Evolutionary conservation across 2,329 filamentous ascomycete genomes (phyloP), one percentile per base, ranked within the genome.

Genomic region (Fusarium lateritium): DNA sequence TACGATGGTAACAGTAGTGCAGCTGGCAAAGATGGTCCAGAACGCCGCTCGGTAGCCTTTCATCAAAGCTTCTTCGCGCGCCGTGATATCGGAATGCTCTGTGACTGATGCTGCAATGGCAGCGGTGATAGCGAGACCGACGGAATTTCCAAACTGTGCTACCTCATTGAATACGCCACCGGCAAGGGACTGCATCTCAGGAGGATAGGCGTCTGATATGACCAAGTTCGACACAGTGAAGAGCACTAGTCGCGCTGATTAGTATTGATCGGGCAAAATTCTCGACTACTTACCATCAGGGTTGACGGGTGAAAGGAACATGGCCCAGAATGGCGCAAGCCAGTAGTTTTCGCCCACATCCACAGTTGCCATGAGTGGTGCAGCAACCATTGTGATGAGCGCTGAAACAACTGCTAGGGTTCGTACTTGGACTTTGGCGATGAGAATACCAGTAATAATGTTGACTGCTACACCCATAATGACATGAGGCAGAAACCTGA

Each of bases 111-210:
- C 76, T 3, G 83, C 79, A 33, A 88, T 83, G 0, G 85, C 82
- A 11, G 83, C 83, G 10, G 84, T 83, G 4, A 85, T 75, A 9
- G 85, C 85, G 5, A 89, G 72, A 0, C 85, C 86, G 2, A 89
- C 78, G 0, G 83, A 82, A 19, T 81, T 86, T 0, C 88, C 88
- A 56, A 90, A 85, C 57, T 89, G 86, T 1, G 82, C 81, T 1
- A 87, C 81, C 3, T 85, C 87, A 53, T 87, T 89, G 76, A 90
- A 90, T 0, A 90, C 85, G 0, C 84, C 87, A 0, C 88, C 88
- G 0, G 86, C 88, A 1, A 90, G 79, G 0, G 84, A 86, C 59
- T 90, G 88, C 3, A 82, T 83, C 19, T 86, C 79, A 0, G 81
- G 76, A 0, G 86, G 85, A 61, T 89, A 89, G 2, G 81, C 83